These are phyloP conservation scores for Candida boidinii DNA, from an alignment of 805 yeast species.

Conservation along the genomic window DNA sequence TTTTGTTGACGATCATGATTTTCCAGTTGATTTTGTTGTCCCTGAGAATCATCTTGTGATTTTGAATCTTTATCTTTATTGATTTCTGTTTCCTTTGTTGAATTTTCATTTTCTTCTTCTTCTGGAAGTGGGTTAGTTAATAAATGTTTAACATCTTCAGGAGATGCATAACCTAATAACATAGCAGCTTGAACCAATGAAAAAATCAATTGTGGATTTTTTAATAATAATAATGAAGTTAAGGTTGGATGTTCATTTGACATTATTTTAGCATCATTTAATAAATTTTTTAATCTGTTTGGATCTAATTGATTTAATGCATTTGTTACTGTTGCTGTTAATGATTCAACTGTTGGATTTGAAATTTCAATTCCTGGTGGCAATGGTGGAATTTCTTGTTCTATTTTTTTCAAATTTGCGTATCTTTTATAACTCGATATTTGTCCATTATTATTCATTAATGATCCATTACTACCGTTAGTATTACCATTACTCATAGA, in stretches of 20 bases:
- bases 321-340: constrained; percentile 35
- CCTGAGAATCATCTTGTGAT: not conserved
- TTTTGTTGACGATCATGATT: not conserved
- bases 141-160: constrained; percentile 15
- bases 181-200: constrained; percentile 72
- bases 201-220: constrained; percentile 75
- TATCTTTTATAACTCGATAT: too few relatives aligned
- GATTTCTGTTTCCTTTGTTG: not conserved
- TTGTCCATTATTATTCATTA: too few relatives aligned
- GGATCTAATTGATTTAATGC: constrained; percentile 40
- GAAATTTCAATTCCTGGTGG: constrained; percentile 45
- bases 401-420: constrained; percentile 14
- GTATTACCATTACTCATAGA: constrained; percentile 1
- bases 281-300: constrained; percentile 35
- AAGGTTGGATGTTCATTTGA: constrained; percentile 45
- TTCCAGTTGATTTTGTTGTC: constrained; percentile 1
- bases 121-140: constrained; percentile 6
- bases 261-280: constrained; percentile 54
- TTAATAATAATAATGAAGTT: constrained; percentile 50
- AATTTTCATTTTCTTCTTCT: not conserved
- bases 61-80: not conserved
- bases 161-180: constrained; percentile 22
- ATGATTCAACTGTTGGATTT: constrained; percentile 20
- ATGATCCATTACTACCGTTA: not conserved
- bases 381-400: constrained; percentile 34